Percentiles rank a stretch among this genome's conserved stretches.
These are phyloP conservation scores for Tripterygium wilfordii DNA, from an alignment of 177 flowering plant genomes.

Conservation along the genomic window DNA sequence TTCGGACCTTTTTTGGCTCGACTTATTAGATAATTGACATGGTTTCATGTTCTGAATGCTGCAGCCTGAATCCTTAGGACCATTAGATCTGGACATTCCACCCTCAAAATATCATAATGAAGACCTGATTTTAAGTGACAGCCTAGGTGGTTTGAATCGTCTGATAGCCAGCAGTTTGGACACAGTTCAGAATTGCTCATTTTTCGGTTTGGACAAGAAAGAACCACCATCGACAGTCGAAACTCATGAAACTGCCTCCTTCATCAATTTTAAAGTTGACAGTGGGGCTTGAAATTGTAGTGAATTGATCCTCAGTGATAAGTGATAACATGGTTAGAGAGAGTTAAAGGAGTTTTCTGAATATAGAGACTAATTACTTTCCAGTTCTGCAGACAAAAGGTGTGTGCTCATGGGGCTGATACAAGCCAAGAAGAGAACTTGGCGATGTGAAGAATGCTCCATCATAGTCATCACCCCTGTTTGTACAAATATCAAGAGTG, in stretches of 20 bases:
- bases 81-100: conserved; percentile 79
- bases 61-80: conserved; percentile 97
- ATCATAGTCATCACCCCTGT: too few species aligned
- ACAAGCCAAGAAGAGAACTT: too few species aligned
- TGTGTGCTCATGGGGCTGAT: too few species aligned
- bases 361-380: background rate
- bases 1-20: too few species aligned
- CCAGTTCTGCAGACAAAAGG: too few species aligned
- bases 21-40: conserved; percentile 6
- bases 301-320: background rate
- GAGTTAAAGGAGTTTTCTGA: background rate
- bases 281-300: conserved; percentile 9
- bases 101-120: conserved; percentile 58
- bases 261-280: conserved; percentile 18
- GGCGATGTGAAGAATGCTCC: too few species aligned
- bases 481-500: background rate
- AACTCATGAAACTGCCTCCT: conserved; percentile 30
- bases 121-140: conserved; percentile 63
- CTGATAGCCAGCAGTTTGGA: conserved; percentile 88
- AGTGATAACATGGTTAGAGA: background rate
- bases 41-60: conserved; percentile 14
- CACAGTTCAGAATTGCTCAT: conserved; percentile 81
- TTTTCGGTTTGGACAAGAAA: conserved; percentile 71
- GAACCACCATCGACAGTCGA: conserved; percentile 39
- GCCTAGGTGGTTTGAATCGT: conserved; percentile 73